Evolutionary conservation across 1,284 basidiomycete species (phyloP).

Genomic region (Wallemia hederae): DNA sequence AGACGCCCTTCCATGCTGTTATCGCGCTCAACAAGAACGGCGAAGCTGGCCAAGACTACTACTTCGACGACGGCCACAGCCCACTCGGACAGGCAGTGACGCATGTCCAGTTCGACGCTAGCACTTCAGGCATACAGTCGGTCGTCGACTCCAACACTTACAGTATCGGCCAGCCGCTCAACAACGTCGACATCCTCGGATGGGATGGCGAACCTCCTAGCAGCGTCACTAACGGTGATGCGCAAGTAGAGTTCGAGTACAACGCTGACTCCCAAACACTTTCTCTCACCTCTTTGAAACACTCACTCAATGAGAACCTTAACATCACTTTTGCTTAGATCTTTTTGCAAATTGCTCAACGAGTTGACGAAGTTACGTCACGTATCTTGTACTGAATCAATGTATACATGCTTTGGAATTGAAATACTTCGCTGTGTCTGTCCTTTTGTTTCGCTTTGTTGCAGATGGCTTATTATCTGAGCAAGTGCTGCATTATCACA

Average conservation of each 20-base stretch:
- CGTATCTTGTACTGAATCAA: not conserved
- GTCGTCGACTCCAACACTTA: not conserved
- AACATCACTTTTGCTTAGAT: conserved; percentile 9
- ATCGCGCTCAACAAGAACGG: conserved; percentile 23
- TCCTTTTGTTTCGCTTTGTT: no score
- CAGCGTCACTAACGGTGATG: not conserved
- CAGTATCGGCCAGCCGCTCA: not conserved
- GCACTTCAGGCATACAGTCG: not conserved
- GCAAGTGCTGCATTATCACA: no score
- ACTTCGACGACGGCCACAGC: conserved; percentile 29
- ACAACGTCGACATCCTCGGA: not conserved
- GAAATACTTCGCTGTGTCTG: no score
- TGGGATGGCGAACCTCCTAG: not conserved
- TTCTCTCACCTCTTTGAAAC: not conserved
- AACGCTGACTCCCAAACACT: not conserved
- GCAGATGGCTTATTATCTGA: no score
- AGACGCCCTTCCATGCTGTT: conserved; percentile 26
- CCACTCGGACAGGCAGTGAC: not conserved
- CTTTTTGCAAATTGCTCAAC: no score
- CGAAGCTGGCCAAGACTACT: conserved; percentile 25
- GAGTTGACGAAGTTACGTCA: no score
- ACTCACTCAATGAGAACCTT: not conserved
- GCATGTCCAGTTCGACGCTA: not conserved
- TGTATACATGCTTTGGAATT: no score
- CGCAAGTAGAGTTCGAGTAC: not conserved